These are phyloP conservation scores for Thermochaetoides thermophila DNA, from an alignment of 495 filamentous ascomycete species.

Conservation along the genomic window DNA sequence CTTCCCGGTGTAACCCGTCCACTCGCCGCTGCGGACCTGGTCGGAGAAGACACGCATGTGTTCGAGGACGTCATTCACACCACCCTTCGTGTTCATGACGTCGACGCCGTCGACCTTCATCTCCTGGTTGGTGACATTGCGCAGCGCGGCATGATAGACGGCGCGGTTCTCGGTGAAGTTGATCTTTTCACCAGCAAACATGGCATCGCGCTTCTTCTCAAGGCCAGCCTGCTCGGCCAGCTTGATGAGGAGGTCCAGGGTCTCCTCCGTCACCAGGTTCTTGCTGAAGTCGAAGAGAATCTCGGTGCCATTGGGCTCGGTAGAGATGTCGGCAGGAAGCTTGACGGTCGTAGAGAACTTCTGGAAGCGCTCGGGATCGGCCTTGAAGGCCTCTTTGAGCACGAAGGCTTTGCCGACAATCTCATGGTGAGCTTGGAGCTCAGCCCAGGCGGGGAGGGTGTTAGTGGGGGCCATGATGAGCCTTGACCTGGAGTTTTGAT, in stretches of 20 bases:
- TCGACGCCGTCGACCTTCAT: conserved; percentile 92
- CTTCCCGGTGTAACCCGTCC: conserved; percentile 99
- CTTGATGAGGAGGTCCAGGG: conserved; percentile 68
- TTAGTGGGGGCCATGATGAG: conserved; percentile 50
- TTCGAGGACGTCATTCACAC: conserved; percentile 75
- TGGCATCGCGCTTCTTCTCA: conserved; percentile 85
- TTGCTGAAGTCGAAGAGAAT: conserved; percentile 98
- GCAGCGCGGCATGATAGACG: conserved; percentile 87
- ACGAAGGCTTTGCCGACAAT: conserved; percentile 74
- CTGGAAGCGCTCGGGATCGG: conserved; percentile 76
- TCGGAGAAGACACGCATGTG: conserved; percentile 98
- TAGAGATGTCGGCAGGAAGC: conserved; percentile 55
- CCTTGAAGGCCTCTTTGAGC: conserved; percentile 80
- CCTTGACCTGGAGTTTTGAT: neutral
- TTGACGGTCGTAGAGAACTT: conserved; percentile 78
- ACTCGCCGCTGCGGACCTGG: conserved; percentile 83
- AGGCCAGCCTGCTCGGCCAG: conserved; percentile 81
- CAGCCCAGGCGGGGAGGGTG: conserved; percentile 69
- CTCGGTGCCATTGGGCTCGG: conserved; percentile 35
- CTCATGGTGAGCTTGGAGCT: conserved; percentile 78
- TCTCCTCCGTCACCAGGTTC: conserved; percentile 93
- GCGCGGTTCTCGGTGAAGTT: conserved; percentile 97
- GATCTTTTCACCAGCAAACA: conserved; percentile 96
- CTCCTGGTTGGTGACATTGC: conserved; percentile 68
- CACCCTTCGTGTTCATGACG: conserved; percentile 61